Evolutionary conservation across 495 filamentous ascomycete genomes (phyloP), one percentile per base, ranked within the genome.

Genomic region (Penicillium silybi): DNA sequence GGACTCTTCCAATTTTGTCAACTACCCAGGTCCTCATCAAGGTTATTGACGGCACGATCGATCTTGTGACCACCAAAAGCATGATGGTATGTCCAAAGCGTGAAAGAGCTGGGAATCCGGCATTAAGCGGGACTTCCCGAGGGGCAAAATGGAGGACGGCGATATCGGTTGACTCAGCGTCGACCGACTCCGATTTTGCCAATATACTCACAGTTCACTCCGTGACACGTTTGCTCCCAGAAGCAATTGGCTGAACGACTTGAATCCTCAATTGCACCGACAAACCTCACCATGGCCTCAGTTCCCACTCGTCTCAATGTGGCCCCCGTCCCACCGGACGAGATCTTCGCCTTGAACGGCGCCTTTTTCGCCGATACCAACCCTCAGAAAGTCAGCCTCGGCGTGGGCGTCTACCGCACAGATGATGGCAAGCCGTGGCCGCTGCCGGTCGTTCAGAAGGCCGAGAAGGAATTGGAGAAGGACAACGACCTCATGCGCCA

Each of bases 401-500:
- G 73, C 10, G 63, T 73, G 16, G 74, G 74, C 47, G 74, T 76
- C 27, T 80, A 79, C 65, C 74, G 76, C 45, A 79, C 77, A 40
- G 72, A 79, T 38, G 71, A 80, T 48, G 76, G 70, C 45, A 72
- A 79, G 61, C 76, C 78, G 42, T 80, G 78, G 78, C 69, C 75
- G 15, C 57, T 80, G 8, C 74, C 75, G 11, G 67, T 67, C 16
- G 76, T 80, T 13, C 55, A 71, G 40, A 69, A 72, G 61, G 74
- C 71, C 18, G 72, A 77, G 61, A 64, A 70, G 60, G 54, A 64
- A 26, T 59, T 76, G 17, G 62, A 63, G 13, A 65, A 52, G 18
- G 70, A 72, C 19, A 56, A 72, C 51, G 70, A 71, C 44, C 58
- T 64, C 25, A 70, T 68, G 57, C 68, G 74, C 41, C 74, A 77